Percentiles rank a stretch among this genome's conserved stretches.
phyloP scores from a whole-genome alignment of 768 basidiomycete genomes.

The Strobilomyces echinocephalus region DNA sequence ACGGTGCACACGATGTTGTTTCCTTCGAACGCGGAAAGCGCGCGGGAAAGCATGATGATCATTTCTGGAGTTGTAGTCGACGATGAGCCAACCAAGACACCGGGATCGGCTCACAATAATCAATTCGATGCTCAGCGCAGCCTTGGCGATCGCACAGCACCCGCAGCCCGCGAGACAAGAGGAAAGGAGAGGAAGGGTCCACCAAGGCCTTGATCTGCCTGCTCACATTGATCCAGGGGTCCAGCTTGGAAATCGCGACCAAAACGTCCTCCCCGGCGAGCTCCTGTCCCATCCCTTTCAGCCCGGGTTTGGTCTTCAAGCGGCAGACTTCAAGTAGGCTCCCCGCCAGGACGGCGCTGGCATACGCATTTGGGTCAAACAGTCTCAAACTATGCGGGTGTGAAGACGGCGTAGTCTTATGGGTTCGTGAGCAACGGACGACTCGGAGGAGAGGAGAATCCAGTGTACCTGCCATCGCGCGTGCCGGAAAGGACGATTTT shows the following conservation, averaged over 20 bases:
- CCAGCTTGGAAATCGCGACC: conserved; percentile 82
- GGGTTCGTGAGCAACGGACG: neutral
- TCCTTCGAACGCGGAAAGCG: conserved; percentile 82
- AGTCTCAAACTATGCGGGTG: conserved; percentile 68
- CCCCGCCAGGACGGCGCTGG: conserved; percentile 83
- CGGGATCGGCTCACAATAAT: no score
- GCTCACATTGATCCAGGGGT: conserved; percentile 81
- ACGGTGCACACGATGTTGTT: conserved; percentile 70
- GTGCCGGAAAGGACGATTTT: no score
- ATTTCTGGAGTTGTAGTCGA: conserved; percentile 73
- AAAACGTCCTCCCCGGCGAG: conserved; percentile 82
- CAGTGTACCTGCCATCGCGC: no score
- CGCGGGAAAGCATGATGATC: conserved; percentile 76
- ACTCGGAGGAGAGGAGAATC: no score
- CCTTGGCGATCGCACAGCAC: conserved; percentile 75
- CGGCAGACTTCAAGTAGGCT: conserved; percentile 52
- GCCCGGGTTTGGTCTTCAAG: neutral
- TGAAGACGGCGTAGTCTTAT: conserved; percentile 75
- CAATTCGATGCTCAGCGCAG: conserved; percentile 89
- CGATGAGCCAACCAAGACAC: neutral
- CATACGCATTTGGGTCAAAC: conserved; percentile 85
- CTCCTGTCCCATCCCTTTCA: conserved; percentile 31
- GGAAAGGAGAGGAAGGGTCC: conserved; percentile 20
- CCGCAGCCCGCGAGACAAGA: no score
- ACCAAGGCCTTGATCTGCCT: conserved; percentile 87